A percentile compares a stretch with the other conserved stretches of the same genome.
phyloP scores from a whole-genome alignment of 441 rosid genomes.

The Euphorbia corollata region DNA sequence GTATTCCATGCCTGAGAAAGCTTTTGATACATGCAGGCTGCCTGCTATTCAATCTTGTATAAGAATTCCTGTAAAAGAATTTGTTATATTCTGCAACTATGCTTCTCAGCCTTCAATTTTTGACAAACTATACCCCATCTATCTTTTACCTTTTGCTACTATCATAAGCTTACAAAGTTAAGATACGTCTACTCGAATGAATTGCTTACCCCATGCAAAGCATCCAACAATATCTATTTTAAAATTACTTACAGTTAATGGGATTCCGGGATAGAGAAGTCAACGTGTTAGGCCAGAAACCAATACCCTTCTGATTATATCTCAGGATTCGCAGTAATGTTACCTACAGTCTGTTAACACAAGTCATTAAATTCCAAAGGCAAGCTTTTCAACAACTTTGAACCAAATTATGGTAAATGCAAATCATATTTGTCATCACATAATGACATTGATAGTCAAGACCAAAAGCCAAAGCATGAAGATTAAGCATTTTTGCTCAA shows the following conservation, averaged over 20 bases:
- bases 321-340: background rate
- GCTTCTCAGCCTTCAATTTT: constrained; percentile 22
- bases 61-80: constrained; percentile 18
- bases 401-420: background rate
- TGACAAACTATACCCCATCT: constrained; percentile 9
- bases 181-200: background rate
- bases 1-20: constrained; percentile 25
- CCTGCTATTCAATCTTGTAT: constrained; percentile 17
- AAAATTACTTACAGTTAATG: background rate
- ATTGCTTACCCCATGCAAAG: constrained; percentile 1
- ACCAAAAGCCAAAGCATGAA: constrained; percentile 1
- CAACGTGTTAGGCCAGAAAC: background rate
- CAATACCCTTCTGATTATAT: background rate
- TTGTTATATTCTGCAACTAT: constrained; percentile 16
- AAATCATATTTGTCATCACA: background rate
- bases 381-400: background rate
- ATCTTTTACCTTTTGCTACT: constrained; percentile 2
- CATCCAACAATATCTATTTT: background rate
- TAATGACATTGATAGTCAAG: background rate
- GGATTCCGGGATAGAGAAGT: background rate
- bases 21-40: constrained; percentile 4
- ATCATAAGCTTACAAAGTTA: background rate
- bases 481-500: background rate
- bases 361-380: background rate
- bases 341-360: background rate